A percentile compares a stretch with the other conserved stretches of the same genome.
Conservation (phyloP, 345 rosid genomes). For the Geranium brycei region DNA sequence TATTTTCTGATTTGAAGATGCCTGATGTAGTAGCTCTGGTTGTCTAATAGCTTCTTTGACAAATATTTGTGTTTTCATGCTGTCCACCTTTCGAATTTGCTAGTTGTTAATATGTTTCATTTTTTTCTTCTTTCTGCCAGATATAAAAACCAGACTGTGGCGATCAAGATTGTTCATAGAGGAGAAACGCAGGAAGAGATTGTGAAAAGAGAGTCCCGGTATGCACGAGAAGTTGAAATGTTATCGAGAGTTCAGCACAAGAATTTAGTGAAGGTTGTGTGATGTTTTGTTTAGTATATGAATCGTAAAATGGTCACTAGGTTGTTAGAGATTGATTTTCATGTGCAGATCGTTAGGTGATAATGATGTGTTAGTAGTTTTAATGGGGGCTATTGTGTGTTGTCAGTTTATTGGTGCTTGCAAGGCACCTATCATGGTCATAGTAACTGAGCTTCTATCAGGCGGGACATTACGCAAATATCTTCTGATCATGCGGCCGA, state of each 20-base stretch:
- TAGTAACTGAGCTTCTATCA: slow-evolving; percentile 76
- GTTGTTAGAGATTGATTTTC: background rate
- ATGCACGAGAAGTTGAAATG: slow-evolving; percentile 85
- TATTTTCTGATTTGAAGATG: too few relatives aligned
- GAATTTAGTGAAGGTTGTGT: slow-evolving; percentile 76
- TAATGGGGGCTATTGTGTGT: background rate
- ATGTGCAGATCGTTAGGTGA: background rate
- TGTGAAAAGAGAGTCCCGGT: slow-evolving; percentile 60
- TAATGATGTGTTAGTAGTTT: background rate
- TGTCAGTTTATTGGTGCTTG: slow-evolving; percentile 94
- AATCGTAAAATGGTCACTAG: background rate
- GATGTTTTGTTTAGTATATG: background rate
- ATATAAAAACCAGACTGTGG: slow-evolving; percentile 74
- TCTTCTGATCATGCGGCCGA: slow-evolving; percentile 57
- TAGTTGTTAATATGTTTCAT: background rate
- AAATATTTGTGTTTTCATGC: too few relatives aligned
- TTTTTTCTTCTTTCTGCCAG: slow-evolving; percentile 21
- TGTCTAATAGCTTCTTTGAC: too few relatives aligned
- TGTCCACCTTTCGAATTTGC: too few relatives aligned
- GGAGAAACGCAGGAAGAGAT: slow-evolving; percentile 81
- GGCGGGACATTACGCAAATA: slow-evolving; percentile 87
- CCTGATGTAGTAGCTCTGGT: too few relatives aligned
- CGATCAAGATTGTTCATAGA: slow-evolving; percentile 63
- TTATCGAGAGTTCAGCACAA: slow-evolving; percentile 82
- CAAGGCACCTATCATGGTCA: slow-evolving; percentile 92